phyloP scores from a whole-genome alignment of 2,329 filamentous ascomycete genomes.

The Pseudogymnoascus sp. region DNA sequence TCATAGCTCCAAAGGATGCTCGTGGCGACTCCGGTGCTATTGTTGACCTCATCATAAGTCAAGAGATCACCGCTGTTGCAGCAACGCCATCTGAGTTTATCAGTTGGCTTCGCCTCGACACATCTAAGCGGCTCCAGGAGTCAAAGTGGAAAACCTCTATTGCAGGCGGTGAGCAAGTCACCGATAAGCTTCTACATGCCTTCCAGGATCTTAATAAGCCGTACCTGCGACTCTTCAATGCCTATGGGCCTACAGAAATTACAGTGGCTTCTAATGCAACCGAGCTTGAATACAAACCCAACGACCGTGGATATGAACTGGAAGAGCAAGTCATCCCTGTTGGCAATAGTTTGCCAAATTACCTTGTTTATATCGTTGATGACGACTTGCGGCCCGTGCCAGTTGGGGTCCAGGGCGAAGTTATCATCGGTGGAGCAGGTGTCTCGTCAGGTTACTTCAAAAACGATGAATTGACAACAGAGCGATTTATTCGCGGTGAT shows the following conservation, averaged over 20 bases:
- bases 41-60: background rate
- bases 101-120: background rate
- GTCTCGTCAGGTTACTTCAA: constrained; percentile 30
- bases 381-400: constrained; percentile 30
- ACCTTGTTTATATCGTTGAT: constrained; percentile 33
- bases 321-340: background rate
- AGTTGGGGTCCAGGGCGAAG: constrained; percentile 34
- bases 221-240: background rate
- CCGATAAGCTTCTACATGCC: background rate
- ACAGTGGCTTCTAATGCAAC: constrained; percentile 15
- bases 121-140: background rate
- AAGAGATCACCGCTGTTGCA: background rate
- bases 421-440: constrained; percentile 32
- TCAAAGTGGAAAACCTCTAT: background rate
- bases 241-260: constrained; percentile 12
- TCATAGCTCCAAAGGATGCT: background rate
- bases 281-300: constrained; percentile 20
- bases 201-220: background rate
- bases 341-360: constrained; percentile 13
- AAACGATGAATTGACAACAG: constrained; percentile 13
- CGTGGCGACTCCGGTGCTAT: background rate
- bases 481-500: background rate
- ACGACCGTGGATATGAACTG: background rate
- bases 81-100: background rate
- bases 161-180: background rate